Percentiles rank a stretch among this genome's conserved stretches.
Conservation (phyloP, 768 basidiomycete genomes). For the Lentinula boryana region DNA sequence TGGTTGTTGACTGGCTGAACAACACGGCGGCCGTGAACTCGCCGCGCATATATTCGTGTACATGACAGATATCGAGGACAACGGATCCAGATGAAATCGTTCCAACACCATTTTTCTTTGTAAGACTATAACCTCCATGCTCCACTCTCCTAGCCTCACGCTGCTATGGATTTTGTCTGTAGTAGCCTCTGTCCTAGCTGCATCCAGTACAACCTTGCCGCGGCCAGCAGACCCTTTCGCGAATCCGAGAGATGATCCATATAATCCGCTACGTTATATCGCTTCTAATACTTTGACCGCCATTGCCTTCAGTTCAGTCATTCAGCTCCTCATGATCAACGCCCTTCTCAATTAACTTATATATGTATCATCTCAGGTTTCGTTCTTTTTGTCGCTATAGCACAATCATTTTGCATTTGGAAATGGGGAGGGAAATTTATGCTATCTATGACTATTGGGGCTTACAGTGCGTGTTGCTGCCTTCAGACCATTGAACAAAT, state of each 20-base stretch:
- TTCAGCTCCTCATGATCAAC: not conserved
- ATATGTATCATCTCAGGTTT: constrained; percentile 20
- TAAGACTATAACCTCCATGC: not conserved
- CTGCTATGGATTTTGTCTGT: constrained; percentile 8
- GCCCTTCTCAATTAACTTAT: not conserved
- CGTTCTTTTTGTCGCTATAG: constrained; percentile 32
- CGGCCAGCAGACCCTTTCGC: constrained; percentile 34
- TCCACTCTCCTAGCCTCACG: not conserved
- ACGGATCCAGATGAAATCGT: not conserved
- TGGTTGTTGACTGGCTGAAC: not conserved
- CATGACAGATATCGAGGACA: not conserved
- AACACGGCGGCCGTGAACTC: not conserved
- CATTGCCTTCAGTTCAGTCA: constrained; percentile 39
- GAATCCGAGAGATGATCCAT: constrained; percentile 46
- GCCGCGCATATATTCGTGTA: not conserved
- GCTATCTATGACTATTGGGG: constrained; percentile 57
- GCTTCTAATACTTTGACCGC: constrained; percentile 45
- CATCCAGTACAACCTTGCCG: constrained; percentile 15
- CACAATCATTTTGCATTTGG: constrained; percentile 36
- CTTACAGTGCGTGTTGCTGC: constrained; percentile 34
- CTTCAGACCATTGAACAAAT: too few relatives aligned
- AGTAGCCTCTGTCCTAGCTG: constrained; percentile 9
- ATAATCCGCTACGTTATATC: constrained; percentile 52
- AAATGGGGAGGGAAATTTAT: constrained; percentile 51
- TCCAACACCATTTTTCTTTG: not conserved